Evolutionary conservation across 495 filamentous ascomycete genomes (phyloP).

Genomic region (Penicillium samsonianum): DNA sequence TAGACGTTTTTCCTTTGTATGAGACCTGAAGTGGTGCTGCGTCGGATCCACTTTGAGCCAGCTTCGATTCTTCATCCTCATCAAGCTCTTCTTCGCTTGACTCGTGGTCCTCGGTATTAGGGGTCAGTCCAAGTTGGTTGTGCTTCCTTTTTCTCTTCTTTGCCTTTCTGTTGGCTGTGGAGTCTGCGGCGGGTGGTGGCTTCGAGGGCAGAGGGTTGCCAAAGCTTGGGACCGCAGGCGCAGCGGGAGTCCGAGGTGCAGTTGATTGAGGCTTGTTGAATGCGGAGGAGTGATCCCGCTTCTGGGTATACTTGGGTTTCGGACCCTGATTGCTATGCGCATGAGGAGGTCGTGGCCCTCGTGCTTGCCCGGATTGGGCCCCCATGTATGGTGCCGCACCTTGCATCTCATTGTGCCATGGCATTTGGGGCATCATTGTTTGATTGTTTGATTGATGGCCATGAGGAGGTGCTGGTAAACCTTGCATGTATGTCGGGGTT

Average conservation of each 20-base stretch:
- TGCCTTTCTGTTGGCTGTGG: slow-evolving; percentile 33
- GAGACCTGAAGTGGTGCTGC: slow-evolving; percentile 44
- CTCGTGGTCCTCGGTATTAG: slow-evolving; percentile 69
- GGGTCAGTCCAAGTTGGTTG: slow-evolving; percentile 79
- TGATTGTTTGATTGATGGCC: slow-evolving; percentile 36
- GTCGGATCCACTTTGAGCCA: slow-evolving; percentile 36
- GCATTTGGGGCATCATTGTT: slow-evolving; percentile 58
- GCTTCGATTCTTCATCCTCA: slow-evolving; percentile 63
- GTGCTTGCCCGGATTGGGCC: slow-evolving; percentile 29
- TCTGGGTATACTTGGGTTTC: slow-evolving; percentile 39
- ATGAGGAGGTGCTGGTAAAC: slow-evolving; percentile 29
- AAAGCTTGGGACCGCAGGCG: slow-evolving; percentile 64
- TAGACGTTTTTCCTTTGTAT: slow-evolving; percentile 44
- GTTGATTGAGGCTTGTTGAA: slow-evolving; percentile 44
- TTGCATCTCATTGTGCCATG: slow-evolving; percentile 56
- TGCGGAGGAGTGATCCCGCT: slow-evolving; percentile 45
- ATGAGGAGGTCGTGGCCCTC: slow-evolving; percentile 47
- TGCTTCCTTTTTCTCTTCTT: slow-evolving; percentile 79
- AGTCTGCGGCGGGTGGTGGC: slow-evolving; percentile 52
- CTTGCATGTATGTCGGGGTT: slow-evolving; percentile 30
- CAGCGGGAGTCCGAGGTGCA: slow-evolving; percentile 46
- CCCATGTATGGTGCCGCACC: slow-evolving; percentile 26
- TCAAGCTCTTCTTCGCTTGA: slow-evolving; percentile 62
- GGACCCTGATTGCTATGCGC: slow-evolving; percentile 41
- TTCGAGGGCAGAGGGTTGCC: slow-evolving; percentile 60